Conservation (phyloP, 345 rosid species). For the Tarenaya hassleriana region DNA sequence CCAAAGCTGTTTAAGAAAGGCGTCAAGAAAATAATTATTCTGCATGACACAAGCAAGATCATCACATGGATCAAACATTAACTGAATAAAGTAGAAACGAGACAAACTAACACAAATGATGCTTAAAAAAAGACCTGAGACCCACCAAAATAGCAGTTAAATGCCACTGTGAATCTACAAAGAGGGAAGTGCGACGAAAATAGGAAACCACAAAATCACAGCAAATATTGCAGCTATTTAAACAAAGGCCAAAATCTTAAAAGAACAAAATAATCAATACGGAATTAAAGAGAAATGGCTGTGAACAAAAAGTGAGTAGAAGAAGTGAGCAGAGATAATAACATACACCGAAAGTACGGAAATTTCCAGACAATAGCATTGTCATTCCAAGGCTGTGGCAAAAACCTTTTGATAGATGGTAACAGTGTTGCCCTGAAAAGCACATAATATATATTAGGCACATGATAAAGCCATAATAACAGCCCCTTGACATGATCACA, state of each 20-base stretch:
- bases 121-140: background rate
- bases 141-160: background rate
- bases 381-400: conserved; percentile 85
- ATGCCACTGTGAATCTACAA: background rate
- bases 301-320: background rate
- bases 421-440: conserved; percentile 75
- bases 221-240: background rate
- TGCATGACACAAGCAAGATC: conserved; percentile 32
- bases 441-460: conserved; percentile 19
- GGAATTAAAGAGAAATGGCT: background rate
- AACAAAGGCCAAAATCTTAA: background rate
- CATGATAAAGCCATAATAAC: background rate
- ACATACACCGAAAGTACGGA: conserved; percentile 81
- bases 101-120: background rate
- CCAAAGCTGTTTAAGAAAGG: conserved; percentile 71
- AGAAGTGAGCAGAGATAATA: background rate
- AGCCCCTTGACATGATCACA: background rate
- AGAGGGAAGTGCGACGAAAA: background rate
- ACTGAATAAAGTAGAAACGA: background rate
- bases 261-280: background rate
- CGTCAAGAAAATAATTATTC: conserved; percentile 33
- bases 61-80: conserved; percentile 32
- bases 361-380: conserved; percentile 62
- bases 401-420: conserved; percentile 64
- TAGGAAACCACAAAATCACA: conserved; percentile 2